Conservation (phyloP, 768 basidiomycete genomes). For the Boletus coccyginus region DNA sequence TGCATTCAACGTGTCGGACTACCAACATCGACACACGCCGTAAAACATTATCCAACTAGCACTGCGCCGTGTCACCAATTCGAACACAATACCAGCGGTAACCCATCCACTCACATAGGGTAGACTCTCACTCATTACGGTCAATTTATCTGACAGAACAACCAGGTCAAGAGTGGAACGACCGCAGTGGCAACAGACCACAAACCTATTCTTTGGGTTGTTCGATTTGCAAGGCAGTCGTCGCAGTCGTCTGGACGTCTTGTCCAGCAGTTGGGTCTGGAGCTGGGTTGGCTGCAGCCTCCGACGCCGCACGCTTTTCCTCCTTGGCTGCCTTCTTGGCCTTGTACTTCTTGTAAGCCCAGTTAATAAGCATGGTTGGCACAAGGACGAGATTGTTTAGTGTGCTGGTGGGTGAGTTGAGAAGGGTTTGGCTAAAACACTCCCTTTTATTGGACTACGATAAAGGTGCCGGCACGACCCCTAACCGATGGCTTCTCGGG, state of each 20-base stretch:
- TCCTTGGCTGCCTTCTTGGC: conserved; percentile 19
- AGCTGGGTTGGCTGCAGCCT: background rate
- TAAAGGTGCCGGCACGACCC: background rate
- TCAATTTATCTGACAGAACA: background rate
- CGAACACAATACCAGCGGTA: background rate
- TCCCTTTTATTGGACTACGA: conserved; percentile 6
- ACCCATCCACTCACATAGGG: conserved; percentile 6
- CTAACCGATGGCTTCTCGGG: background rate
- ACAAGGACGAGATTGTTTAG: background rate
- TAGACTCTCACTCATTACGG: background rate
- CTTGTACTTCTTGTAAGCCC: conserved; percentile 27
- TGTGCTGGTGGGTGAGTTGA: background rate
- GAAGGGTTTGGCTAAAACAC: background rate
- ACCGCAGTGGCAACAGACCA: background rate
- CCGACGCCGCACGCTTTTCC: conserved; percentile 6
- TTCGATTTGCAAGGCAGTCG: background rate
- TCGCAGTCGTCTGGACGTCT: background rate
- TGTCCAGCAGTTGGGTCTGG: background rate
- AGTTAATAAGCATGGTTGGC: conserved; percentile 11
- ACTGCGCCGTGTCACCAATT: conserved; percentile 9
- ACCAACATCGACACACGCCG: background rate
- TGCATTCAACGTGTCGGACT: background rate
- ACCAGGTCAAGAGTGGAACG: background rate
- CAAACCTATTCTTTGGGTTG: conserved; percentile 12
- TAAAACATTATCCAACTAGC: background rate